Percentiles rank a stretch among this genome's conserved stretches.
Conservation (phyloP, 768 basidiomycete genomes). For the Termitomyces titanicus region DNA sequence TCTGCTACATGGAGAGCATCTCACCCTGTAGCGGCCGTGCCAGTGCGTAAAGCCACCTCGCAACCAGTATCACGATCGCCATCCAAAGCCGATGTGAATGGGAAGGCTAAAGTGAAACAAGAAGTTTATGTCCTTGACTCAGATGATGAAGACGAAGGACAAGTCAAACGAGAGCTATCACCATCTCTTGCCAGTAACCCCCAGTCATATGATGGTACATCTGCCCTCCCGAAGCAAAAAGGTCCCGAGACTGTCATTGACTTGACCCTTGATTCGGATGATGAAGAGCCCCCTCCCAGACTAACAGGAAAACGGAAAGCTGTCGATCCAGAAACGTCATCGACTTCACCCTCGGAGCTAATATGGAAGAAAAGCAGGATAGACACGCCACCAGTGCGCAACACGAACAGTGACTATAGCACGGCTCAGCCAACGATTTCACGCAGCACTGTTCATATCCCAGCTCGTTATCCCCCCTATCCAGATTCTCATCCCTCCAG, state of each 20-base stretch:
- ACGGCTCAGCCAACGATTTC: conserved; percentile 1
- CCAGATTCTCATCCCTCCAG: conserved; percentile 1
- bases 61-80: conserved; percentile 18
- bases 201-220: conserved; percentile 26
- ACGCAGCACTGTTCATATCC: conserved; percentile 8
- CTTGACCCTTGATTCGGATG: conserved; percentile 77
- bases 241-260: conserved; percentile 66
- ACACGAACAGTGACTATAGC: conserved; percentile 11
- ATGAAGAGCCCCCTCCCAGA: conserved; percentile 49
- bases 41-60: conserved; percentile 26
- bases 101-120: conserved; percentile 44
- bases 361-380: conserved; percentile 69
- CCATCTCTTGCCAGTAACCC: conserved; percentile 53
- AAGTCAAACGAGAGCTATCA: conserved; percentile 74
- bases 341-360: conserved; percentile 53
- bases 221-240: conserved; percentile 25
- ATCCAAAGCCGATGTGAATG: conserved; percentile 29
- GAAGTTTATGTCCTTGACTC: conserved; percentile 70
- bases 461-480: conserved; percentile 14
- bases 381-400: conserved; percentile 21
- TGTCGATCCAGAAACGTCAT: conserved; percentile 39
- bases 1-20: conserved; percentile 66
- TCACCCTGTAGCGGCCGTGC: conserved; percentile 32
- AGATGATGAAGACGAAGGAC: conserved; percentile 75
- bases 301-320: conserved; percentile 58